Evolutionary conservation across 805 yeast species (phyloP), one percentile per base, ranked within the genome.

Genomic region (Suhomyces sp.): DNA sequence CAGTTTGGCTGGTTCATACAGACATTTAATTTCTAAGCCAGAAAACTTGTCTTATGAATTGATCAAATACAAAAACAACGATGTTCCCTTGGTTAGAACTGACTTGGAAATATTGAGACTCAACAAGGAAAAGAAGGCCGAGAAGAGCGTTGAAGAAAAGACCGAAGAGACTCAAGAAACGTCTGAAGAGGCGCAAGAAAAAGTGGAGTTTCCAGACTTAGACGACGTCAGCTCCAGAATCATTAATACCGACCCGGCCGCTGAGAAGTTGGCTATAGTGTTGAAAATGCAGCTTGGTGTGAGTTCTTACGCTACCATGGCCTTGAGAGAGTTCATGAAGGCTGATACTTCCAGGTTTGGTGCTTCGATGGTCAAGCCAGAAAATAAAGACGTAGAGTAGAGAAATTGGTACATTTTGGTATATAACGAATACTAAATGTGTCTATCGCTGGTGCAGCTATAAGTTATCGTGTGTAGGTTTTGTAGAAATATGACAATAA

Each of bases 271-370:
- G 0, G 97, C 97, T 0, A 82, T 92, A 12, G 77, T 94, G 4
- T 66, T 96, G 53, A 84, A 80, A 58, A 77, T 94, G 78, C 86
- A 84, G 62, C 75, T 94, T 53, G 93, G 91, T 4, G 84, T 88
- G 2, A 87, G 97, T 33, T 85, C 96, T 6, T 94, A 94, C 67
- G 99, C 99, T 1, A 94, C 99, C 0, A 96, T 94, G 99, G 96
- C 97, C 1, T 71, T 94, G 47, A 81, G 99, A 64, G 98, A 94
- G 67, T 81, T 89, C 47, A 84, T 92, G 88, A 87, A 84, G 65
- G 79, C 82, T 29, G 93, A 86, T 57, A 86, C 92, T 2, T 76
- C 84, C 24, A 59, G 74, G 46, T 60, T 66, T 41, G 57, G 71
- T 48, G 56, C 48, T 7, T 44, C 53, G 21, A 57, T 54, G 58